Base-by-base conservation (phyloP, 345 rosid genomes). In the Brassica nigra region DNA sequence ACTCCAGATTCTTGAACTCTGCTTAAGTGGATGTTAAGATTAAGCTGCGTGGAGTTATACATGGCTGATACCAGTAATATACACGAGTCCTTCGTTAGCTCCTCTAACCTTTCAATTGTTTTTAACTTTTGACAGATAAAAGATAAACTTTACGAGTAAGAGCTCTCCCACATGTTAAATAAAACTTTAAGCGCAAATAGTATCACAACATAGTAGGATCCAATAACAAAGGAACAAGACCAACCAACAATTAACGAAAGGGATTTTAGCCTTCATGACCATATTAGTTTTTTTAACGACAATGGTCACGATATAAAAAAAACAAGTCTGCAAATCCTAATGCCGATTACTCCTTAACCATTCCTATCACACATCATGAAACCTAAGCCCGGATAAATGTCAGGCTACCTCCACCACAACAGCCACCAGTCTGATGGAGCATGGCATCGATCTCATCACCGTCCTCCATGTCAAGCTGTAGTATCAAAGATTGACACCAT, bases 361-460 rank as follows among this genome's bases (percentile, higher is more conserved):
- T 59, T 79, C 33, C 65, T 80, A 80, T 75, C 79, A 80, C 79
- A 80, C 79, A 75, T 10, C 20, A 39, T 5, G 15, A 65, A 36
- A 14, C 52, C 65, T 67, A 73, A 67, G 67, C 29, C 16, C 37
- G 34, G 27, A 28, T 11, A 29, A 67, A 3, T 15, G 27, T 62
- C 75, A 63, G 20, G 76, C 66, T 62, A 58, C 42, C 36, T 0
- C 63, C 63, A 15, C 2, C 15, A 3, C 92, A 47, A 20, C 9
- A 15, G 15, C 92, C 91, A 1, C 95, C 95, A 2, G 93, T 92
- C 80, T 92, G 95, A 83, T 92, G 97, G 36, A 92, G 82, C 95
- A 92, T 92, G 0, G 97, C 95, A 55, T 92, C 97, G 3, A 92
- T 92, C 86, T 92, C 97, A 80, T 92, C 97, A 20, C 95, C 97